These are phyloP conservation scores for Dujonia santamariae DNA, from an alignment of 1,139 yeast genomes.

Conservation along the genomic window DNA sequence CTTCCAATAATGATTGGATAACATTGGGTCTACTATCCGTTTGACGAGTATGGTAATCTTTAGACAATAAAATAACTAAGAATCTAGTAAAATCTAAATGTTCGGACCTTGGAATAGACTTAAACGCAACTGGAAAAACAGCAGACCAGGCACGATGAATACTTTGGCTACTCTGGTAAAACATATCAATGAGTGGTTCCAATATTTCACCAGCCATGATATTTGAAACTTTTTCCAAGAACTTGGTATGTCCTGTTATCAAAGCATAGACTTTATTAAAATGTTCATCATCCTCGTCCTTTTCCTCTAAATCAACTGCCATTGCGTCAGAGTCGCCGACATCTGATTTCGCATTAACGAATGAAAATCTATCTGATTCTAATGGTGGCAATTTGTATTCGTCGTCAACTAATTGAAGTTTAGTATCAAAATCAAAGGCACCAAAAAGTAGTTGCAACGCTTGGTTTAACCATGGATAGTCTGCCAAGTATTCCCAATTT, in stretches of 20 bases:
- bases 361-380: constrained; percentile 20
- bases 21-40: constrained; percentile 86
- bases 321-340: constrained; percentile 15
- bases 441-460: constrained; percentile 87
- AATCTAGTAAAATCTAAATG: constrained; percentile 80
- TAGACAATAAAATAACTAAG: constrained; percentile 74
- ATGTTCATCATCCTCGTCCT: too few relatives aligned
- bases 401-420: constrained; percentile 40
- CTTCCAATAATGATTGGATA: constrained; percentile 78
- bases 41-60: constrained; percentile 90
- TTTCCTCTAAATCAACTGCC: constrained; percentile 26
- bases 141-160: constrained; percentile 84
- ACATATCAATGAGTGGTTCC: constrained; percentile 74
- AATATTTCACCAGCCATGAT: constrained; percentile 60
- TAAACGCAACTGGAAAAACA: constrained; percentile 77
- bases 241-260: constrained; percentile 47
- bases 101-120: constrained; percentile 72
- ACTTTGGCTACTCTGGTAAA: constrained; percentile 76
- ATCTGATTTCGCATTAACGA: constrained; percentile 29
- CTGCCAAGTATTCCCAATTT: constrained; percentile 94
- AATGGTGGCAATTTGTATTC: constrained; percentile 60
- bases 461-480: constrained; percentile 92
- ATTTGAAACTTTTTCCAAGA: constrained; percentile 42
- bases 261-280: constrained; percentile 32
- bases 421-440: constrained; percentile 56